Evolutionary conservation across 345 rosid genomes (phyloP).

Genomic region (Balakata baccata): DNA sequence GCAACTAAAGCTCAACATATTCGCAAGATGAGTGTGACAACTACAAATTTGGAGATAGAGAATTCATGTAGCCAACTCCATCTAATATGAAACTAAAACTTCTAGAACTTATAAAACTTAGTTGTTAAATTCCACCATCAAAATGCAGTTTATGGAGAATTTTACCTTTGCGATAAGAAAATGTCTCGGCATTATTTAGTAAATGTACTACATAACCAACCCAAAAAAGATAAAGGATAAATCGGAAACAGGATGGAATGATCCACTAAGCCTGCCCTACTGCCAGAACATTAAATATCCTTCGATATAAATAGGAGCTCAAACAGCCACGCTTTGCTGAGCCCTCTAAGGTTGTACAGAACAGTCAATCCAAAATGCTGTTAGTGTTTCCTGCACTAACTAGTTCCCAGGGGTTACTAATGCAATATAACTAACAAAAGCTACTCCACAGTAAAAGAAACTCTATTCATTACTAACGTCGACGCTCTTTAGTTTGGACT

Average conservation of each 20-base stretch:
- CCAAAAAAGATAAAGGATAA: not conserved
- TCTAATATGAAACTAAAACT: too few species aligned
- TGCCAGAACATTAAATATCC: not conserved
- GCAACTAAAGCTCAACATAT: too few species aligned
- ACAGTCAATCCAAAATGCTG: slow-evolving; percentile 29
- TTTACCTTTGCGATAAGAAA: not conserved
- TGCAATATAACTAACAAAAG: slow-evolving; percentile 15
- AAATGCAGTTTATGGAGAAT: too few species aligned
- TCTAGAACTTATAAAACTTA: too few species aligned
- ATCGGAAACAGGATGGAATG: not conserved
- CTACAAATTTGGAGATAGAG: too few species aligned
- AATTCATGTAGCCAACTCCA: too few species aligned
- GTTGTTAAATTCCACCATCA: too few species aligned
- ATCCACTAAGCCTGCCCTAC: slow-evolving; percentile 2
- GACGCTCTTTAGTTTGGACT: slow-evolving; percentile 64
- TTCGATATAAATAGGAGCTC: slow-evolving; percentile 3
- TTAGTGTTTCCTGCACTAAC: slow-evolving; percentile 18
- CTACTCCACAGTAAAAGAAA: not conserved
- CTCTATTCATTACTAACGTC: slow-evolving; percentile 53
- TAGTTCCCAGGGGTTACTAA: slow-evolving; percentile 9
- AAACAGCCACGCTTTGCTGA: slow-evolving; percentile 17
- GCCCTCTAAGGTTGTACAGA: slow-evolving; percentile 19
- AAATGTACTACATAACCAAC: not conserved
- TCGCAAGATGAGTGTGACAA: too few species aligned
- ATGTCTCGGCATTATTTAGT: not conserved